These are phyloP conservation scores for Ascosphaera apis DNA, from an alignment of 2,329 filamentous ascomycete genomes.

Conservation along the genomic window DNA sequence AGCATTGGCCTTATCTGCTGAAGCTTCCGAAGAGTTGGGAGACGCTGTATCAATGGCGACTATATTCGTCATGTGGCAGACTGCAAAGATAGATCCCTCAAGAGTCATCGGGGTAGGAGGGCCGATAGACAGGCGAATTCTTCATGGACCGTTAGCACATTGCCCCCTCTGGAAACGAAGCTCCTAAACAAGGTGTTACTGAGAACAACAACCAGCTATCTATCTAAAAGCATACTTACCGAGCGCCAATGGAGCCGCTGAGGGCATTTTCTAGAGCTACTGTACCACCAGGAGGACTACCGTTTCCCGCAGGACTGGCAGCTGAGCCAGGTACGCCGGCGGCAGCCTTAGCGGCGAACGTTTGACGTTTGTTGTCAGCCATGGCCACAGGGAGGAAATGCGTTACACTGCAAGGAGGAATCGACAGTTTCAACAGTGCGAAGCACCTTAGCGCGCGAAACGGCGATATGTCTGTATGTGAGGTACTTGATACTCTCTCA, in stretches of 20 bases:
- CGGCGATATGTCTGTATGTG: no score
- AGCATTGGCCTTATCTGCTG: slow-evolving; percentile 13
- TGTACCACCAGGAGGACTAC: slow-evolving; percentile 9
- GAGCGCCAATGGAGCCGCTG: slow-evolving; percentile 36
- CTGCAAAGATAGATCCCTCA: slow-evolving; percentile 40
- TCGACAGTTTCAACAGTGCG: no score
- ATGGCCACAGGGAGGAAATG: no score
- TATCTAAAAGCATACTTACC: no score
- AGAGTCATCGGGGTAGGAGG: slow-evolving; percentile 26
- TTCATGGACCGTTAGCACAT: neutral
- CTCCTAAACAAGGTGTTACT: neutral
- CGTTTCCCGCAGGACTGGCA: slow-evolving; percentile 4
- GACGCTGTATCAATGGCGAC: slow-evolving; percentile 35
- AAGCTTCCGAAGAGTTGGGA: slow-evolving; percentile 20
- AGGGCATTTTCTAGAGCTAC: slow-evolving; percentile 30
- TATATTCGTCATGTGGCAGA: slow-evolving; percentile 35
- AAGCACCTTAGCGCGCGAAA: no score
- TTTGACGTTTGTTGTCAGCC: slow-evolving; percentile 35
- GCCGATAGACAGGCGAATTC: slow-evolving; percentile 34
- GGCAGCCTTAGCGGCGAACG: slow-evolving; percentile 27
- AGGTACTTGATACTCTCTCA: no score
- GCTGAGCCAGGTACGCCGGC: slow-evolving; percentile 16
- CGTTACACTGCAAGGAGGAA: no score
- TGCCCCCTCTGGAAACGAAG: slow-evolving; percentile 1
- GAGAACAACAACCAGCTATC: no score